phyloP scores from a whole-genome alignment of 108 stramenopile species.

The Cyclotella atomus region DNA sequence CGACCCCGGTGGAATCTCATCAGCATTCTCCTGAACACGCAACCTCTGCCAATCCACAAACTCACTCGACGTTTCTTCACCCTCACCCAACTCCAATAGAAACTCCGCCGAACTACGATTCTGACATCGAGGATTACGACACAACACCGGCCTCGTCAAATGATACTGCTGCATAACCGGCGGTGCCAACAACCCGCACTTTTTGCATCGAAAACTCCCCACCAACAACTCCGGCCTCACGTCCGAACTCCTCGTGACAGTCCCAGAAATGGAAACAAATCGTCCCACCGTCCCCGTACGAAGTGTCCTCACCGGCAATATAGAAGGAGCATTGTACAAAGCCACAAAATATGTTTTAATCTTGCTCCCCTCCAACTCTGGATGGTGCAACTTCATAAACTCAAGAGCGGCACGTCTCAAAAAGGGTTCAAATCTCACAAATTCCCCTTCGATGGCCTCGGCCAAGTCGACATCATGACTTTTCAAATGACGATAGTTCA shows the following conservation, averaged over 20 bases:
- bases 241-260: constrained; percentile 96
- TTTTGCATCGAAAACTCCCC: constrained; percentile 92
- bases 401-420: constrained; percentile 62
- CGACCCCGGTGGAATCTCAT: constrained; percentile 97
- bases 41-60: constrained; percentile 99
- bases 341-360: constrained; percentile 76
- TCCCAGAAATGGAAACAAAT: constrained; percentile 81
- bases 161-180: constrained; percentile 94
- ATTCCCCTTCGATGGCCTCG: constrained; percentile 85
- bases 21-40: constrained; percentile 96
- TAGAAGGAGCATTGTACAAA: constrained; percentile 72
- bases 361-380: constrained; percentile 48
- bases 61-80: constrained; percentile 45
- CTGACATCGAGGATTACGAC: constrained; percentile 93
- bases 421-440: constrained; percentile 87
- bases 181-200: constrained; percentile 85
- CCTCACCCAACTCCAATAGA: constrained; percentile 61
- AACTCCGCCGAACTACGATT: constrained; percentile 74
- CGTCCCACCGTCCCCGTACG: constrained; percentile 81
- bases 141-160: constrained; percentile 95
- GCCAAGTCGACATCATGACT: constrained; percentile 74
- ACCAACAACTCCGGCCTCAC: constrained; percentile 97
- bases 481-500: constrained; percentile 73
- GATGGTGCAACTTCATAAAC: constrained; percentile 67
- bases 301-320: constrained; percentile 74